phyloP scores from a whole-genome alignment of 371 early-diverging fungal genomes.

The Thermomucor indicae-seudaticae region DNA sequence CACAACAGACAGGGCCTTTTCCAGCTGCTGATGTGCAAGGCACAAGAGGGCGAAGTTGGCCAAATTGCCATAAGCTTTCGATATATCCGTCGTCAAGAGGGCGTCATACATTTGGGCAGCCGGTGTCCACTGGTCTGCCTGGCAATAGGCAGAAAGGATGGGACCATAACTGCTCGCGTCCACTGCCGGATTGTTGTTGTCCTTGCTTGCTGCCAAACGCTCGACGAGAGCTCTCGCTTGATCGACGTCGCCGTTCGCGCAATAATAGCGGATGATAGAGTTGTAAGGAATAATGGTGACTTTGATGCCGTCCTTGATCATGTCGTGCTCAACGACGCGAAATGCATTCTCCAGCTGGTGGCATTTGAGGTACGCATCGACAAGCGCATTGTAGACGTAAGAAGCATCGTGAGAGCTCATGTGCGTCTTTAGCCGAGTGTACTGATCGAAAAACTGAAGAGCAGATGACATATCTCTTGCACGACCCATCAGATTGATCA shows the following conservation, averaged over 20 bases:
- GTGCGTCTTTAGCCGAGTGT: constrained; percentile 10
- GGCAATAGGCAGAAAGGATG: constrained; percentile 42
- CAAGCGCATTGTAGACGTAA: constrained; percentile 46
- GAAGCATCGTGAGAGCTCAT: constrained; percentile 38
- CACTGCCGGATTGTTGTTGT: constrained; percentile 13
- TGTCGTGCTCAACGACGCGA: constrained; percentile 34
- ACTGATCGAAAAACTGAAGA: constrained; percentile 31
- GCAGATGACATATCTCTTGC: constrained; percentile 38
- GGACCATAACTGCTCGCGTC: constrained; percentile 46
- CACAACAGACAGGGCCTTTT: constrained; percentile 22
- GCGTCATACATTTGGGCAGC: constrained; percentile 28
- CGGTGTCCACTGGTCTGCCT: constrained; percentile 14
- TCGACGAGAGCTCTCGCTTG: constrained; percentile 30
- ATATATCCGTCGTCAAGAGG: constrained; percentile 31
- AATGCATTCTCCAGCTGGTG: constrained; percentile 32
- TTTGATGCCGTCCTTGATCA: constrained; percentile 27
- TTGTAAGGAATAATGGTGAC: constrained; percentile 41
- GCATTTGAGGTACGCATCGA: constrained; percentile 45
- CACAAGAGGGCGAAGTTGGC: constrained; percentile 46
- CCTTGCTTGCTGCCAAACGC: constrained; percentile 10
- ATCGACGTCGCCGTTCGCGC: constrained; percentile 19
- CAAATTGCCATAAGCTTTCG: constrained; percentile 43
- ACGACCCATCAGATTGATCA: constrained; percentile 47
- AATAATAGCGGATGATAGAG: constrained; percentile 45
- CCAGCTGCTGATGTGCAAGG: constrained; percentile 13